Conservation (phyloP, 495 filamentous ascomycete genomes). For the Amphirosellinia nigrospora region DNA sequence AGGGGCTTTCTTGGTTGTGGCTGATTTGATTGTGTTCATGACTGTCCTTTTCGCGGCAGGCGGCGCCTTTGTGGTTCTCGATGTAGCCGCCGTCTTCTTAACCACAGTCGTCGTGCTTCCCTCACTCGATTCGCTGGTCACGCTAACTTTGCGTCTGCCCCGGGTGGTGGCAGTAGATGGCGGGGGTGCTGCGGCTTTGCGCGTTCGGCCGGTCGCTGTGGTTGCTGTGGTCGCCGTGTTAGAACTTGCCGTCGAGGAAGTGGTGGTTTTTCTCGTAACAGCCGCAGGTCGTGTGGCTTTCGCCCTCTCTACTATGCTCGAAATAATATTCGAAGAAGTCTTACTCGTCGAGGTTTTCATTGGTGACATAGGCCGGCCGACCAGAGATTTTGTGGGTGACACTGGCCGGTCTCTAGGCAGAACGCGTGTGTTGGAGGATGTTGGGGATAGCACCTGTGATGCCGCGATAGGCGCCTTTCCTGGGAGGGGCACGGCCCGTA, state of each 20-base stretch:
- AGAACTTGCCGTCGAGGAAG: constrained; percentile 48
- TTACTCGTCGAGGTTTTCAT: constrained; percentile 49
- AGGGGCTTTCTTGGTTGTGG: constrained; percentile 48
- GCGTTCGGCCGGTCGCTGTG: constrained; percentile 43
- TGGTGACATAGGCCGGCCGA: constrained; percentile 49
- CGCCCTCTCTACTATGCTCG: constrained; percentile 66
- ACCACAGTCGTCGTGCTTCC: constrained; percentile 53
- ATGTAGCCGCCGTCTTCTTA: constrained; percentile 44
- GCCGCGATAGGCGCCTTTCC: constrained; percentile 38
- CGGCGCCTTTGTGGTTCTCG: constrained; percentile 45
- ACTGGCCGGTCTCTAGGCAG: constrained; percentile 51
- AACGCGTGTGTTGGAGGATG: constrained; percentile 78
- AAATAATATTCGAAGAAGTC: constrained; percentile 49
- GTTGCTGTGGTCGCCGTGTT: constrained; percentile 34
- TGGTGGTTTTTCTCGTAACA: constrained; percentile 53
- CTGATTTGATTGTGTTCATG: constrained; percentile 50
- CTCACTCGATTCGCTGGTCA: constrained; percentile 56
- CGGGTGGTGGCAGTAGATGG: constrained; percentile 45
- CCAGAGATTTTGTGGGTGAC: constrained; percentile 45
- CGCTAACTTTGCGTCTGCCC: constrained; percentile 53
- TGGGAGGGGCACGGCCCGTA: constrained; percentile 34
- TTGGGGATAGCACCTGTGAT: constrained; percentile 74
- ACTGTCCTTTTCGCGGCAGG: constrained; percentile 46
- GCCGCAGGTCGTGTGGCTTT: constrained; percentile 55
- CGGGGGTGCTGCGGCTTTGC: constrained; percentile 41